These are phyloP conservation scores for Mallotus japonicus DNA, from an alignment of 441 rosid species.

Conservation along the genomic window DNA sequence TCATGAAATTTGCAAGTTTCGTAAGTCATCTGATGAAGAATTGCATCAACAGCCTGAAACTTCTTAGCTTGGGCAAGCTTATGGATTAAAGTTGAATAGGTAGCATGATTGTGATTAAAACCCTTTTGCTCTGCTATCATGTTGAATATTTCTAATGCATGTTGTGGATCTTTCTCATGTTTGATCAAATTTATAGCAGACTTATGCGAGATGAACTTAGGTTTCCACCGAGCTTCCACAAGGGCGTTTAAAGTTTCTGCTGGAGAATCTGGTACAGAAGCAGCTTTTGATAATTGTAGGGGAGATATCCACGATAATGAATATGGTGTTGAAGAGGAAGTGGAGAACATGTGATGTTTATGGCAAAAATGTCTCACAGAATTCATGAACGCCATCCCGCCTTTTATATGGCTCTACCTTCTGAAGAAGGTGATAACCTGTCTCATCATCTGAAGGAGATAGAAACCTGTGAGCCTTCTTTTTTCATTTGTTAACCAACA, in stretches of 20 bases:
- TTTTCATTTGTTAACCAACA: background rate
- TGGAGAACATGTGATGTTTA: constrained; percentile 31
- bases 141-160: constrained; percentile 69
- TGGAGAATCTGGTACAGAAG: constrained; percentile 35
- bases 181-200: constrained; percentile 60
- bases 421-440: constrained; percentile 14
- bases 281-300: constrained; percentile 29
- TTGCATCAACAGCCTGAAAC: constrained; percentile 66
- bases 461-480: background rate
- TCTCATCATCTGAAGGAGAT: constrained; percentile 22
- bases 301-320: constrained; percentile 69
- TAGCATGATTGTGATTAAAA: constrained; percentile 78
- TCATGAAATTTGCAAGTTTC: constrained; percentile 87
- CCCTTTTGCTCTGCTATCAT: constrained; percentile 61
- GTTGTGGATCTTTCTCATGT: constrained; percentile 65
- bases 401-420: constrained; percentile 17
- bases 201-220: constrained; percentile 60
- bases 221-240: constrained; percentile 29
- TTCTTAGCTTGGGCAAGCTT: constrained; percentile 70
- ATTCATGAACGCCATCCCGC: constrained; percentile 25
- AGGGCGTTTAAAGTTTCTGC: constrained; percentile 28
- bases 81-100: constrained; percentile 64
- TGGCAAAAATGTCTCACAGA: constrained; percentile 11
- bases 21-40: constrained; percentile 69
- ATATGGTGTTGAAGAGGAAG: constrained; percentile 35